Conservation (phyloP, 169 alveolate genomes). For the Cryptosporidium ubiquitum region DNA sequence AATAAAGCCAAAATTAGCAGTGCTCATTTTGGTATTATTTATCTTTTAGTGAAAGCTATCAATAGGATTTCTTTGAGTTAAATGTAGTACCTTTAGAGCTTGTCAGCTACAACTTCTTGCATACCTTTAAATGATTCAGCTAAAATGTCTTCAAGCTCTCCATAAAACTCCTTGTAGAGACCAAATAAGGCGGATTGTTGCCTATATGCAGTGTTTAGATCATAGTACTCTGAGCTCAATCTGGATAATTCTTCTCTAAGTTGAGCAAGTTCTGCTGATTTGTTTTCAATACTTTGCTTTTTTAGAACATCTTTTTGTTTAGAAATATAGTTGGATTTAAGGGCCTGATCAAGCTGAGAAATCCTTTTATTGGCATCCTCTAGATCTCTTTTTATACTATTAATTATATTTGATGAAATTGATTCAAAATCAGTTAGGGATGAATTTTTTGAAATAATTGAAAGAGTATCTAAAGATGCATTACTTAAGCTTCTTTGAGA, state of each 20-base stretch:
- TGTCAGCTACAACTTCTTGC: conserved; percentile 51
- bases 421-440: conserved; percentile 23
- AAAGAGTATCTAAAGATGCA: conserved; percentile 32
- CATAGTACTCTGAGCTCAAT: conserved; percentile 25
- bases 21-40: too few species aligned
- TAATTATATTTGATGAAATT: conserved; percentile 6
- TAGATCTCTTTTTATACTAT: conserved; percentile 16
- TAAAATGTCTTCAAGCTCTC: conserved; percentile 58
- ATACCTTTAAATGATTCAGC: conserved; percentile 53
- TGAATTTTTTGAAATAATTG: conserved; percentile 13
- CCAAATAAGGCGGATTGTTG: conserved; percentile 73
- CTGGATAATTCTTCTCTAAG: conserved; percentile 25
- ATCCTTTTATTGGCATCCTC: conserved; percentile 62
- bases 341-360: conserved; percentile 34
- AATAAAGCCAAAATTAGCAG: too few species aligned
- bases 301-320: neutral
- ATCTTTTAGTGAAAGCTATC: too few species aligned
- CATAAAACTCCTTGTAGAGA: conserved; percentile 61
- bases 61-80: neutral
- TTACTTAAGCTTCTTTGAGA: conserved; percentile 23
- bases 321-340: neutral
- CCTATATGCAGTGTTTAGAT: conserved; percentile 48
- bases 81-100: neutral
- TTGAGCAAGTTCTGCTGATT: neutral
- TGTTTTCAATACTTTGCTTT: neutral